Evolutionary conservation across 805 yeast species (phyloP).

Genomic region (Tetrapisispora phaffii): DNA sequence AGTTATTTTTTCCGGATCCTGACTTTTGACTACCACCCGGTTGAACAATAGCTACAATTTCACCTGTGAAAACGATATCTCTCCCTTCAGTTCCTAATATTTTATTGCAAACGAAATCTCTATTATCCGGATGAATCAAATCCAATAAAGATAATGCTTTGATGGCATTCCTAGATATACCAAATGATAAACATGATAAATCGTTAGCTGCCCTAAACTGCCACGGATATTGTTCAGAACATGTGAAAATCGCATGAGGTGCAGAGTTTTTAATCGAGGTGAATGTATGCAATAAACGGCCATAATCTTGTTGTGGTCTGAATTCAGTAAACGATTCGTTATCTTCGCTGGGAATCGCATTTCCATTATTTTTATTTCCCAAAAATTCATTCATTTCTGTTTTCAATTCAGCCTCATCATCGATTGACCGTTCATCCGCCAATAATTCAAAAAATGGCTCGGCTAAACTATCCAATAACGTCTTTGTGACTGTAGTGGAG

Average conservation of each 20-base stretch:
- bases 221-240: conserved; percentile 69
- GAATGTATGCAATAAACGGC: conserved; percentile 50
- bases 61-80: conserved; percentile 67
- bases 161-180: conserved; percentile 58
- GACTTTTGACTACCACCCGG: conserved; percentile 36
- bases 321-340: conserved; percentile 2
- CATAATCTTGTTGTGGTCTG: conserved; percentile 20
- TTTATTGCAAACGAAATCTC: conserved; percentile 56
- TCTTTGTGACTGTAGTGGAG: conserved; percentile 16
- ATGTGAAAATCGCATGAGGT: conserved; percentile 81
- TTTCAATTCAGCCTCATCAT: conserved; percentile 12
- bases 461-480: conserved; percentile 26
- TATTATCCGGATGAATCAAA: conserved; percentile 65
- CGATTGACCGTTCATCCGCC: conserved; percentile 17
- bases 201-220: conserved; percentile 76
- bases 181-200: conserved; percentile 78
- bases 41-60: conserved; percentile 68
- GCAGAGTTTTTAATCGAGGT: conserved; percentile 60
- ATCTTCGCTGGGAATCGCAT: background rate
- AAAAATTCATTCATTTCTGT: conserved; percentile 7
- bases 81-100: conserved; percentile 31
- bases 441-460: conserved; percentile 26
- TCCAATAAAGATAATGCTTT: conserved; percentile 60
- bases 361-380: background rate
- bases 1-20: conserved; percentile 22